Percentiles rank a stretch among this genome's conserved stretches.
phyloP scores from a whole-genome alignment of 306 rosid genomes.

The Cucumis melo region DNA sequence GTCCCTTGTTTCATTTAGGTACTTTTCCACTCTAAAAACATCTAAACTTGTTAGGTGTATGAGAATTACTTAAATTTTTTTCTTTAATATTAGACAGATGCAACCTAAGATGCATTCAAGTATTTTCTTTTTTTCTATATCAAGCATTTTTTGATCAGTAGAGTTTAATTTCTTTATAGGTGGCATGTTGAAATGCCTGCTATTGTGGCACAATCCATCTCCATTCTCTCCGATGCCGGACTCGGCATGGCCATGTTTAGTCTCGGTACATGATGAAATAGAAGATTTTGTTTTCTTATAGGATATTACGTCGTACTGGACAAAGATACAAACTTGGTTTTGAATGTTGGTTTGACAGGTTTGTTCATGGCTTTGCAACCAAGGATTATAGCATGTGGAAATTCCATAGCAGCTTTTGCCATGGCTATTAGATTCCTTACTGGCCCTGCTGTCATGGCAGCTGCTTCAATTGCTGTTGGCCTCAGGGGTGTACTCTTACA shows the following conservation, averaged over 20 bases:
- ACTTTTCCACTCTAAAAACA: background rate
- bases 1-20: constrained; percentile 76
- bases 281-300: too few relatives aligned
- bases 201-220: constrained; percentile 64
- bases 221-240: constrained; percentile 92
- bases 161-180: constrained; percentile 21
- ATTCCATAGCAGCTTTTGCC: constrained; percentile 64
- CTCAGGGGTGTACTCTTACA: constrained; percentile 66
- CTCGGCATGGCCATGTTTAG: constrained; percentile 97
- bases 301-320: background rate
- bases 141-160: too few relatives aligned
- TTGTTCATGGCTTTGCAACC: constrained; percentile 96
- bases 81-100: too few relatives aligned
- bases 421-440: constrained; percentile 89
- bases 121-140: background rate
- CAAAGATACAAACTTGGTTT: background rate
- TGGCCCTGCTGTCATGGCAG: constrained; percentile 95
- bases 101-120: too few relatives aligned
- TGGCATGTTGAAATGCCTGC: constrained; percentile 81
- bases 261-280: constrained; percentile 38
- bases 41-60: background rate
- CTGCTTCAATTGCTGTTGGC: constrained; percentile 86
- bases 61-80: too few relatives aligned
- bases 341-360: constrained; percentile 38
- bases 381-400: constrained; percentile 92